A percentile compares a stretch with the other conserved stretches of the same genome.
phyloP scores from a whole-genome alignment of 768 basidiomycete species.

The Austroboletus festivus region DNA sequence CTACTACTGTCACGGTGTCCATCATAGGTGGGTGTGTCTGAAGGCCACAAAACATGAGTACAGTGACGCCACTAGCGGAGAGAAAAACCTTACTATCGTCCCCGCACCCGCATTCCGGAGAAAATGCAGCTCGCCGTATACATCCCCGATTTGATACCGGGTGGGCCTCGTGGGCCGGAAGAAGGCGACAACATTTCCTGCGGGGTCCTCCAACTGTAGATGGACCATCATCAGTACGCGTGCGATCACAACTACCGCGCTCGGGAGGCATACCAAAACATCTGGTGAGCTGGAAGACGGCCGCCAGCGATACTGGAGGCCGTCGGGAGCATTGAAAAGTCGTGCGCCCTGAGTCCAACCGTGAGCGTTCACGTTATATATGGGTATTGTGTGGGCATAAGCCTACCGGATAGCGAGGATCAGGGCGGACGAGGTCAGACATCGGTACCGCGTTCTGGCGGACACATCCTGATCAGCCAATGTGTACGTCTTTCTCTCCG shows the following conservation, averaged over 20 bases:
- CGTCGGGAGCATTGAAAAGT: slow-evolving; percentile 80
- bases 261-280: slow-evolving; percentile 50
- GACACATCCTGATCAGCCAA: slow-evolving; percentile 27
- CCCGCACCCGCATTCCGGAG: slow-evolving; percentile 75
- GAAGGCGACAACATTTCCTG: slow-evolving; percentile 69
- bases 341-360: slow-evolving; percentile 49
- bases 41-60: slow-evolving; percentile 22
- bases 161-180: slow-evolving; percentile 75
- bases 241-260: slow-evolving; percentile 2
- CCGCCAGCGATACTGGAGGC: slow-evolving; percentile 76
- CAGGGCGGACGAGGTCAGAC: slow-evolving; percentile 76
- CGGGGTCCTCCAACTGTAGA: slow-evolving; percentile 67
- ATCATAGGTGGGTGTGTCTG: slow-evolving; percentile 88
- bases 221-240: slow-evolving; percentile 13
- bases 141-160: slow-evolving; percentile 83
- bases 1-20: slow-evolving; percentile 82
- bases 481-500: slow-evolving; percentile 11
- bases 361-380: slow-evolving; percentile 14
- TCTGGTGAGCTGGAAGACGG: slow-evolving; percentile 58
- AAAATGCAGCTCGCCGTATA: slow-evolving; percentile 83
- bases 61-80: slow-evolving; percentile 16
- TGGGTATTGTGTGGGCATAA: slow-evolving; percentile 18
- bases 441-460: slow-evolving; percentile 72
- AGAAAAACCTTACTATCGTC: slow-evolving; percentile 60
- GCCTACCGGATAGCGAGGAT: slow-evolving; percentile 58